Percentiles rank a stretch among this genome's conserved stretches.
phyloP scores from a whole-genome alignment of 305 asterid species.

The Galium porrigens region DNA sequence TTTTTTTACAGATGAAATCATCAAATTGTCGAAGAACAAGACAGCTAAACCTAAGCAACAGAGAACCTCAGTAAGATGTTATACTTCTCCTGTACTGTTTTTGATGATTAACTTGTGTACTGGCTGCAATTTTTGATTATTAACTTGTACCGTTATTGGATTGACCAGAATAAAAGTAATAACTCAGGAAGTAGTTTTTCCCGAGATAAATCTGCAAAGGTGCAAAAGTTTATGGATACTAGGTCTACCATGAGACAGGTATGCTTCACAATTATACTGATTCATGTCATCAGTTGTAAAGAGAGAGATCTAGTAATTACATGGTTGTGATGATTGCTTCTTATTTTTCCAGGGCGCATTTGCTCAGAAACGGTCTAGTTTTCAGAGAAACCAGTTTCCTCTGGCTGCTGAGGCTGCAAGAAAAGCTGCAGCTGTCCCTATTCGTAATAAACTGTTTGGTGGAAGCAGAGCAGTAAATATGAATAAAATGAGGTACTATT shows the following conservation, averaged over 20 bases:
- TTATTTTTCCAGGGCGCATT: constrained; percentile 46
- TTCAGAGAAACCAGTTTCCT: constrained; percentile 59
- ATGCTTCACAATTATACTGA: constrained; percentile 12
- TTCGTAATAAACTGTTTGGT: constrained; percentile 38
- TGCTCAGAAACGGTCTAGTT: constrained; percentile 58
- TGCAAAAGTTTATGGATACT: constrained; percentile 39
- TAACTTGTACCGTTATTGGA: constrained; percentile 8
- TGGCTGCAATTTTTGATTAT: neutral
- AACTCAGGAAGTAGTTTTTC: constrained; percentile 28
- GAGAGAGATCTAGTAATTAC: neutral
- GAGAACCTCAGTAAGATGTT: constrained; percentile 44
- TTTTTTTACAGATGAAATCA: constrained; percentile 53
- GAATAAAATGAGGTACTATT: constrained; percentile 44
- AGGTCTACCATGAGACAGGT: constrained; percentile 72
- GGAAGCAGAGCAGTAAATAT: constrained; percentile 31
- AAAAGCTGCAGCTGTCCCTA: constrained; percentile 60
- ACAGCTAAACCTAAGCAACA: constrained; percentile 38
- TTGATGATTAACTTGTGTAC: constrained; percentile 6
- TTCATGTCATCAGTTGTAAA: neutral
- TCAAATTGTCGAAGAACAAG: constrained; percentile 55
- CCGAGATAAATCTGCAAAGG: constrained; percentile 40
- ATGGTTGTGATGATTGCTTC: neutral
- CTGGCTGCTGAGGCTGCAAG: constrained; percentile 57
- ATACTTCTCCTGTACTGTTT: neutral
- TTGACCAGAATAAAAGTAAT: constrained; percentile 43